Conservation (phyloP, 1,284 basidiomycete species). For the Ganoderma boninense region DNA sequence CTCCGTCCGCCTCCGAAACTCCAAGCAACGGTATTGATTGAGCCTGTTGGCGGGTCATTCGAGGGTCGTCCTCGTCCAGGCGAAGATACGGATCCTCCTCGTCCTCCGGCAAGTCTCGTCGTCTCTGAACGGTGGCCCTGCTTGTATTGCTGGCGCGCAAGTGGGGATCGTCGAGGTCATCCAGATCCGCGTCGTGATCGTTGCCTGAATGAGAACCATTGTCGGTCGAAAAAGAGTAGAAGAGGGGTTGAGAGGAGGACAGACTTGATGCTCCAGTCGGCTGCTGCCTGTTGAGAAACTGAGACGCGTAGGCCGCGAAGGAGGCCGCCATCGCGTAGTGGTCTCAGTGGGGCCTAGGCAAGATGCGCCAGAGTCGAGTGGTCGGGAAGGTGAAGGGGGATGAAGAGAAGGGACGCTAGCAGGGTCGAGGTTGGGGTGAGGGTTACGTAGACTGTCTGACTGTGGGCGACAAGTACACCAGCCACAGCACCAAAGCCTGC, state of each 20-base stretch:
- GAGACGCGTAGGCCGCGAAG: constrained; percentile 74
- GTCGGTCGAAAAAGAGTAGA: constrained; percentile 83
- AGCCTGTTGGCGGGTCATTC: constrained; percentile 50
- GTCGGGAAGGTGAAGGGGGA: constrained; percentile 8
- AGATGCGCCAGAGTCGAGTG: constrained; percentile 21
- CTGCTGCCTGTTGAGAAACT: constrained; percentile 66
- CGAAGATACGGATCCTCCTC: constrained; percentile 81
- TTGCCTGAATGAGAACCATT: constrained; percentile 66
- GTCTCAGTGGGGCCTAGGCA: constrained; percentile 9
- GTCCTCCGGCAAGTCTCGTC: constrained; percentile 48
- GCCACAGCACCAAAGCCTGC: constrained; percentile 29
- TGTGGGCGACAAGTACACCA: constrained; percentile 22
- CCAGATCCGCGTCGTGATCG: constrained; percentile 59
- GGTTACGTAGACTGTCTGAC: constrained; percentile 30
- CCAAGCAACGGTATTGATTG: constrained; percentile 63
- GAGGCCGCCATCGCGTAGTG: constrained; percentile 56
- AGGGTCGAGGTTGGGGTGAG: constrained; percentile 28
- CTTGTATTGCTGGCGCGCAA: constrained; percentile 55
- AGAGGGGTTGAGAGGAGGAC: constrained; percentile 77
- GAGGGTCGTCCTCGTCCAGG: constrained; percentile 62
- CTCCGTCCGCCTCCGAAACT: constrained; percentile 47
- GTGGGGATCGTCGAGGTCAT: constrained; percentile 79
- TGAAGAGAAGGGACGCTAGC: neutral
- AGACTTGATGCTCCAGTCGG: constrained; percentile 52
- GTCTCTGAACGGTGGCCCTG: constrained; percentile 40